Base-by-base conservation (phyloP, 208 protist species). In the Leishmania martiniquensis region DNA sequence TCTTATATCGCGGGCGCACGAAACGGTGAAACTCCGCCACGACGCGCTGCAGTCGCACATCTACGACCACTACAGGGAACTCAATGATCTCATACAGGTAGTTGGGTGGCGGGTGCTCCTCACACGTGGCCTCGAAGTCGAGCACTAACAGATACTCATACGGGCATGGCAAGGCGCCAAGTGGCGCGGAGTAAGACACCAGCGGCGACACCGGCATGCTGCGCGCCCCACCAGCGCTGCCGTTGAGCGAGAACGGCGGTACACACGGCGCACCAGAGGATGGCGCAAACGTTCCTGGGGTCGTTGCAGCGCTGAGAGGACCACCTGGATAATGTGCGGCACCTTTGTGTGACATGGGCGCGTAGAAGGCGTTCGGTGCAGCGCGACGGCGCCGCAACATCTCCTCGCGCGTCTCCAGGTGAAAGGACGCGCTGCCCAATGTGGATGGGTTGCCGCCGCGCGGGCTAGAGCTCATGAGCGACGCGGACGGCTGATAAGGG, bases 41-140 rank as follows among this genome's bases (percentile, higher is more conserved):
- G 22, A 85, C 76, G n/a, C 91, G 82, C 70, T 90, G 87, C 81
- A 91, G 82, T 45, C 78, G 76, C 42, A 86, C 85, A 76, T 98
- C 90, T 15, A 99, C 80, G 6, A 98, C 54, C 17, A 99, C 95
- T 17, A 97, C 93, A 34, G 98, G 97, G 75, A 98, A 98, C 85
- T 99, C 97, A 78, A 99, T 99, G 77, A 99, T 99, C 86, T 99
- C 98, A 76, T 99, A 88, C 66, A 91, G 82, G 80, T 95, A 95
- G 62, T 84, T 84, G 42, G 89, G 85, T 37, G 89, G 86, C 4
- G 86, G 78, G 72, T 84, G 68, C 84, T 96, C 89, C 66, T 98
- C 94, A 75, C 95, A 98, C 22, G 95, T 97, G 9, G 94, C 94
- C 85, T 98, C 95, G 80, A 98, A 98, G 82, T 98, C 95, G 32